These are phyloP conservation scores for Naumovozyma baii DNA, from an alignment of 805 yeast species.

Conservation along the genomic window DNA sequence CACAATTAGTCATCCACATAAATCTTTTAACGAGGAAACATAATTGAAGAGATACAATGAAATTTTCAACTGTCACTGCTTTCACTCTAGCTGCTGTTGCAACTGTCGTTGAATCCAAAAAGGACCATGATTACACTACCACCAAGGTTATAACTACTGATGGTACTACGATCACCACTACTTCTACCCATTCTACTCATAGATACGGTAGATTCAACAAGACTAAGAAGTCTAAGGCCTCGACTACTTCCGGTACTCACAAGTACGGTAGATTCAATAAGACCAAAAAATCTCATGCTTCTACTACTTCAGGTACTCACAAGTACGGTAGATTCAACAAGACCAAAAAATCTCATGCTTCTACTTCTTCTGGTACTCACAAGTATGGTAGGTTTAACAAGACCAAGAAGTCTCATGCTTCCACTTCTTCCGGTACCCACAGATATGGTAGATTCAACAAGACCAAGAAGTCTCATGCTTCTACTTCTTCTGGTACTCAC, in stretches of 20 bases:
- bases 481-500: conserved; percentile 39
- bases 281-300: conserved; percentile 24
- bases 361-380: conserved; percentile 42
- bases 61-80: conserved; percentile 34
- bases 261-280: conserved; percentile 46
- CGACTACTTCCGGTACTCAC: conserved; percentile 43
- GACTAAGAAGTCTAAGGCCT: conserved; percentile 23
- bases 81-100: conserved; percentile 34
- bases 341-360: conserved; percentile 23
- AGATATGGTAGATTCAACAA: conserved; percentile 44
- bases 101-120: conserved; percentile 22
- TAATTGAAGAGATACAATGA: too few species aligned
- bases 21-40: too few species aligned
- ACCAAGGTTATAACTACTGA: conserved; percentile 13
- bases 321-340: conserved; percentile 44
- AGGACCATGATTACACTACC: conserved; percentile 9
- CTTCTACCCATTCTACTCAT: conserved; percentile 38
- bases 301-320: conserved; percentile 42
- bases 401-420: conserved; percentile 24
- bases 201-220: conserved; percentile 44
- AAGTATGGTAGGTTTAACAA: conserved; percentile 45
- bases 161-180: conserved; percentile 22
- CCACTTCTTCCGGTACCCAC: conserved; percentile 42
- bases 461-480: conserved; percentile 19
- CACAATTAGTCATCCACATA: too few species aligned